These are phyloP conservation scores for Ceratobasidium papillatum DNA, from an alignment of 1,284 basidiomycete genomes.

Conservation along the genomic window DNA sequence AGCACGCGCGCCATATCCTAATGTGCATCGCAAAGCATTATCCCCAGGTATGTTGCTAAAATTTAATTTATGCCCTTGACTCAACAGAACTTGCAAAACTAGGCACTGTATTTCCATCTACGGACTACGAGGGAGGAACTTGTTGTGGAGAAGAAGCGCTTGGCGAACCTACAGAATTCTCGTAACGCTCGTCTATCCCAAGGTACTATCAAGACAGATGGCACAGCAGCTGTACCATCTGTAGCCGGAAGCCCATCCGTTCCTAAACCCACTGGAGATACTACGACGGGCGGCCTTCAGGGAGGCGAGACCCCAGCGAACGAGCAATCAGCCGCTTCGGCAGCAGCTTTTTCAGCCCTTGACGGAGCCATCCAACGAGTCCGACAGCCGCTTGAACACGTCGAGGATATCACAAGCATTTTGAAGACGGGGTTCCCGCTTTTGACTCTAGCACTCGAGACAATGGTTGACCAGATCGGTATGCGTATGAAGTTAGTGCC, in stretches of 20 bases:
- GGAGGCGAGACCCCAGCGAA: background rate
- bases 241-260: conserved; percentile 37
- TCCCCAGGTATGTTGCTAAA: conserved; percentile 76
- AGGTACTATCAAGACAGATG: conserved; percentile 48
- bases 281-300: conserved; percentile 44
- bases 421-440: conserved; percentile 98
- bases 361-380: conserved; percentile 49
- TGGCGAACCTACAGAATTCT: conserved; percentile 44
- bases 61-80: background rate
- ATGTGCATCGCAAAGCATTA: conserved; percentile 91
- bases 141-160: conserved; percentile 46
- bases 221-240: conserved; percentile 40
- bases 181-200: conserved; percentile 48
- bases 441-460: conserved; percentile 94
- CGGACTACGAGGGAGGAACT: conserved; percentile 94
- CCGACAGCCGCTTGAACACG: conserved; percentile 87
- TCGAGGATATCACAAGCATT: conserved; percentile 94
- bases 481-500: conserved; percentile 89
- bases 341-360: conserved; percentile 27
- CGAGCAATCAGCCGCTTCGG: conserved; percentile 7
- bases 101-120: conserved; percentile 96
- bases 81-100: conserved; percentile 39
- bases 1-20: conserved; percentile 90
- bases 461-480: conserved; percentile 95
- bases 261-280: conserved; percentile 43